These are phyloP conservation scores for Fraxinus sp. DNA, from an alignment of 305 asterid species.

Conservation along the genomic window DNA sequence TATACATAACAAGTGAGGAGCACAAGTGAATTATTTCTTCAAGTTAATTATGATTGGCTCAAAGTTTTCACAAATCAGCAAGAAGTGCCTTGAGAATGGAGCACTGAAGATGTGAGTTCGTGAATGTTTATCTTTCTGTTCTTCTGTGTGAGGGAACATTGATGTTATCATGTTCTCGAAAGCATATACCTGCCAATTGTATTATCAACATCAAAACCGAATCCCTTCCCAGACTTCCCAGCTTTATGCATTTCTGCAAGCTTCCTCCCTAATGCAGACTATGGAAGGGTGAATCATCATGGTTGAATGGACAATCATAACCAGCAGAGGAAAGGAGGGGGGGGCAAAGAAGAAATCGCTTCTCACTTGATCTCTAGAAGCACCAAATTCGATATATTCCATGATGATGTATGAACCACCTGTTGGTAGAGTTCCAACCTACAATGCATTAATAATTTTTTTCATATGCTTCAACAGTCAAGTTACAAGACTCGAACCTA, in stretches of 20 bases:
- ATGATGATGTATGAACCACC: slow-evolving; percentile 92
- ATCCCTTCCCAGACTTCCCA: slow-evolving; percentile 73
- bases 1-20: background rate
- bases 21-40: background rate
- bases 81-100: slow-evolving; percentile 5
- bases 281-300: slow-evolving; percentile 46
- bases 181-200: slow-evolving; percentile 83
- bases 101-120: background rate
- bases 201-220: slow-evolving; percentile 83
- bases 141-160: background rate
- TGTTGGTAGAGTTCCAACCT: slow-evolving; percentile 84
- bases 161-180: background rate
- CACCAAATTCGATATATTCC: slow-evolving; percentile 88
- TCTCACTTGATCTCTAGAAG: slow-evolving; percentile 80
- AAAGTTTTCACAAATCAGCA: background rate
- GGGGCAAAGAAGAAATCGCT: slow-evolving; percentile 7
- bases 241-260: slow-evolving; percentile 98
- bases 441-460: slow-evolving; percentile 17
- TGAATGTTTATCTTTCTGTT: background rate
- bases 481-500: background rate
- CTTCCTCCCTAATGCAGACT: slow-evolving; percentile 94
- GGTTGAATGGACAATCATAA: slow-evolving; percentile 20
- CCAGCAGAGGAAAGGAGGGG: background rate
- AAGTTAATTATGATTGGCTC: background rate
- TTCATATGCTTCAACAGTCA: slow-evolving; percentile 3